Base-by-base conservation (phyloP, 139 green algal species). In the Ulvella scutata region DNA sequence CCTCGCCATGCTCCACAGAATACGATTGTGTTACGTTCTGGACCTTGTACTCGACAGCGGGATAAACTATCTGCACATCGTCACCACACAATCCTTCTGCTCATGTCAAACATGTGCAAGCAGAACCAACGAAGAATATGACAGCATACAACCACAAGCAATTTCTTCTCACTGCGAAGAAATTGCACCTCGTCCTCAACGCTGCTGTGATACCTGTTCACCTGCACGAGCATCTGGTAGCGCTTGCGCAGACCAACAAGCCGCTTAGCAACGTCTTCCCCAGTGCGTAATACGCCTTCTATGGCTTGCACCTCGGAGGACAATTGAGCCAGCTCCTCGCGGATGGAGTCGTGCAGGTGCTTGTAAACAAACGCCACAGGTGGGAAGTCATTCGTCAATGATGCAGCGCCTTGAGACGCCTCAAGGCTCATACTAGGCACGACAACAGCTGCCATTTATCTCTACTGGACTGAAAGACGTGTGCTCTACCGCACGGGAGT, bases 181-280 rank as follows among this genome's bases (percentile, higher is more conserved):
- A 9, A 28, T 62, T 29, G 29, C 72, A 94, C 92, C 89, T 97
- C 91, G 38, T 97, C 92, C 72, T 97, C 92, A 2, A 95, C 90
- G 60, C 82, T 89, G 81, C 87, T 94, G 79, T 97, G 92, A 72
- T 96, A 95, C 73, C 88, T 91, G 82, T 97, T 93, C 0, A 97
- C 80, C 51, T 94, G 85, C 76, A 90, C 88, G 73, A 97, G 62
- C 78, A 96, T 95, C 10, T 75, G 77, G 74, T 91, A 95, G 2
- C 88, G 85, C 33, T 83, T 76, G 26, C 85, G 85, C 34, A 96
- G 73, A 10, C 79, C 74, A 0, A 62, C 29, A 10, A 96, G 81
- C 43, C 37, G 21, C 13, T 67, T 20, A 0, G 29, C 31, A 29
- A 84, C 28, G 6, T 78, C 60, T 1, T 67, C 61, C 3, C 44